These are phyloP conservation scores for Gentiana straminea DNA, from an alignment of 257 asterid genomes.

Conservation along the genomic window DNA sequence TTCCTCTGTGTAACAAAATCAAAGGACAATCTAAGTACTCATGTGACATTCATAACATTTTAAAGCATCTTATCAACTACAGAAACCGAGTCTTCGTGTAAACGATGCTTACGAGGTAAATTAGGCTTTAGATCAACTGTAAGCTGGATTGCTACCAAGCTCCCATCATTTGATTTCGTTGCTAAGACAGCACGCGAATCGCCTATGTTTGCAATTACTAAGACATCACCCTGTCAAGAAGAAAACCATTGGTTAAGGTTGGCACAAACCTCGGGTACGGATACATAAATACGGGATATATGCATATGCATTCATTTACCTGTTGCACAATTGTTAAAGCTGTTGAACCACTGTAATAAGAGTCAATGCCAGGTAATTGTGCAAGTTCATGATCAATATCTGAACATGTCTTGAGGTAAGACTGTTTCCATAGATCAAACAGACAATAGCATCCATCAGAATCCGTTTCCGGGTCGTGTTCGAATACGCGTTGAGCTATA, in stretches of 20 bases:
- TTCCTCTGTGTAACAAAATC: slow-evolving; percentile 35
- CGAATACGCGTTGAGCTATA: slow-evolving; percentile 22
- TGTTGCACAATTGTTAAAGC: slow-evolving; percentile 54
- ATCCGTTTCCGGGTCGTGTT: slow-evolving; percentile 17
- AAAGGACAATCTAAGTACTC: not conserved
- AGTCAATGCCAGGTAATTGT: slow-evolving; percentile 35
- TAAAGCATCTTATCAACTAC: not conserved
- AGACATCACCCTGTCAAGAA: slow-evolving; percentile 41
- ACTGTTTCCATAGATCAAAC: slow-evolving; percentile 54
- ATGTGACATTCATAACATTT: not conserved
- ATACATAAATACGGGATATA: no score
- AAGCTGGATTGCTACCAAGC: slow-evolving; percentile 49
- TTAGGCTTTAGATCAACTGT: slow-evolving; percentile 78
- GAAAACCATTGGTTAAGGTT: not conserved
- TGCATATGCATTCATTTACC: slow-evolving; percentile 20
- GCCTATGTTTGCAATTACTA: slow-evolving; percentile 60
- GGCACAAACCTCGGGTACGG: no score
- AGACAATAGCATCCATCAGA: slow-evolving; percentile 15
- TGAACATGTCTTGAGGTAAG: slow-evolving; percentile 49
- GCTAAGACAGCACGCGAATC: slow-evolving; percentile 78
- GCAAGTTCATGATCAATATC: slow-evolving; percentile 52
- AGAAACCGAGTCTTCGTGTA: no score
- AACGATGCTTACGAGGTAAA: slow-evolving; percentile 41
- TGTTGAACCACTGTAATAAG: slow-evolving; percentile 67
- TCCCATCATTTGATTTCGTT: slow-evolving; percentile 38